These are phyloP conservation scores for Heterobasidion parviporum DNA, from an alignment of 1,284 basidiomycete species.

Conservation along the genomic window DNA sequence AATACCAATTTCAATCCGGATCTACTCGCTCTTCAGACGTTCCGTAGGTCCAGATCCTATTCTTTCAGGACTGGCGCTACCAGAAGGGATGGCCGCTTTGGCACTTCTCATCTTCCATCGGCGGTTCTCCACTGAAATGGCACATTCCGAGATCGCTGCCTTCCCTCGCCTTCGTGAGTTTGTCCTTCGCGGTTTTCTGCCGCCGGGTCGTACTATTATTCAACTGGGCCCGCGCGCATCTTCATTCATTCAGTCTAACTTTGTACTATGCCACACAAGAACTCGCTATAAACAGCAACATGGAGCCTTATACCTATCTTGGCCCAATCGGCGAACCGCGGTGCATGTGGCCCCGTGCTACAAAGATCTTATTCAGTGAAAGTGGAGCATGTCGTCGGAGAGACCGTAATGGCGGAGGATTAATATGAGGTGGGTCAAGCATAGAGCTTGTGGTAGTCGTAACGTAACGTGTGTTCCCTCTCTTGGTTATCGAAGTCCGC, in stretches of 20 bases:
- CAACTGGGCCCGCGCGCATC: no score
- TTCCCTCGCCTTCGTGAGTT: background rate
- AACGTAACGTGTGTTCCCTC: background rate
- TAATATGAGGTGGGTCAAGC: background rate
- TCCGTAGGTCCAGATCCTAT: no score
- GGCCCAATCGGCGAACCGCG: background rate
- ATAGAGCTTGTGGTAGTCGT: background rate
- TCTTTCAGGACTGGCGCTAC: background rate
- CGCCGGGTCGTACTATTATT: no score
- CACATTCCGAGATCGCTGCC: background rate
- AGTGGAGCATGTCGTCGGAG: no score
- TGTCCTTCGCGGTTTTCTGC: background rate
- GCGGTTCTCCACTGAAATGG: background rate
- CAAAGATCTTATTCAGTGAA: no score
- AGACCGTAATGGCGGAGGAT: background rate
- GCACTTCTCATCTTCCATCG: background rate
- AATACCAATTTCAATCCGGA: background rate
- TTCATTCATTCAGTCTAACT: no score
- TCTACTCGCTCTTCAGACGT: no score
- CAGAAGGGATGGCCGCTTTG: background rate
- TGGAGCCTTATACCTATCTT: background rate
- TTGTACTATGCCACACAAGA: no score
- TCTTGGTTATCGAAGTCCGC: conserved; percentile 1
- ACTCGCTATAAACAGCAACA: background rate
- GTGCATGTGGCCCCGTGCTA: no score